phyloP scores from a whole-genome alignment of 192 early-diverging fungal species.

The Dissophora globulifera region DNA sequence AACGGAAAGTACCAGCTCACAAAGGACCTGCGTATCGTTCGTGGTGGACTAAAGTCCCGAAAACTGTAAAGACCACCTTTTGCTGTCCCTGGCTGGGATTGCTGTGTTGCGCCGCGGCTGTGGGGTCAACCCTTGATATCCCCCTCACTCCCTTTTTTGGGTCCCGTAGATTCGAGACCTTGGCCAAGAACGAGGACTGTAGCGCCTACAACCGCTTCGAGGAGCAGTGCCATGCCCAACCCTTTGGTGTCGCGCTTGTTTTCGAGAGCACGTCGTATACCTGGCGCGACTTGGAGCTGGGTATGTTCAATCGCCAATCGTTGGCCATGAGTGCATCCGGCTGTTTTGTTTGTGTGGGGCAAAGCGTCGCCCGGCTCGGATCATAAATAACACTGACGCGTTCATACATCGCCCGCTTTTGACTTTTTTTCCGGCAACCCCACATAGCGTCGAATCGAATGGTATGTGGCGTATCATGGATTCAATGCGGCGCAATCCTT shows the following conservation, averaged over 20 bases:
- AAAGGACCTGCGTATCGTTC: conserved; percentile 23
- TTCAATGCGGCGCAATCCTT: neutral
- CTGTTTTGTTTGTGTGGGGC: neutral
- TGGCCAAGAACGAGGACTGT: conserved; percentile 7
- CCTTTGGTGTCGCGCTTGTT: conserved; percentile 31
- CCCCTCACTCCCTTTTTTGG: no score
- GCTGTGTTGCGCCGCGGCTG: no score
- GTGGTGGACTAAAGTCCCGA: neutral
- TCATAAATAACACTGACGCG: neutral
- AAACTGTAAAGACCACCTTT: no score
- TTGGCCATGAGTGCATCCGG: neutral
- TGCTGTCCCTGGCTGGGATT: no score
- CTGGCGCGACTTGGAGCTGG: conserved; percentile 57
- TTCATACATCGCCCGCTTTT: neutral
- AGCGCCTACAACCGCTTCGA: conserved; percentile 44
- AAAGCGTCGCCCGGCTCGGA: conserved; percentile 10
- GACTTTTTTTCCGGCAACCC: neutral
- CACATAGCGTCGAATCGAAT: conserved; percentile 42
- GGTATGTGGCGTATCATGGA: conserved; percentile 10
- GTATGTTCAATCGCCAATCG: conserved; percentile 47
- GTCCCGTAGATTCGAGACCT: neutral
- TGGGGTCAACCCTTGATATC: no score
- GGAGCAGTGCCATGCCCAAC: conserved; percentile 17
- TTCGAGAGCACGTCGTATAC: conserved; percentile 61
- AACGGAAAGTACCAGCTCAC: conserved; percentile 37